Evolutionary conservation across 2,329 filamentous ascomycete species (phyloP), one percentile per base, ranked within the genome.

Genomic region (Pestalotiopsis sp.): DNA sequence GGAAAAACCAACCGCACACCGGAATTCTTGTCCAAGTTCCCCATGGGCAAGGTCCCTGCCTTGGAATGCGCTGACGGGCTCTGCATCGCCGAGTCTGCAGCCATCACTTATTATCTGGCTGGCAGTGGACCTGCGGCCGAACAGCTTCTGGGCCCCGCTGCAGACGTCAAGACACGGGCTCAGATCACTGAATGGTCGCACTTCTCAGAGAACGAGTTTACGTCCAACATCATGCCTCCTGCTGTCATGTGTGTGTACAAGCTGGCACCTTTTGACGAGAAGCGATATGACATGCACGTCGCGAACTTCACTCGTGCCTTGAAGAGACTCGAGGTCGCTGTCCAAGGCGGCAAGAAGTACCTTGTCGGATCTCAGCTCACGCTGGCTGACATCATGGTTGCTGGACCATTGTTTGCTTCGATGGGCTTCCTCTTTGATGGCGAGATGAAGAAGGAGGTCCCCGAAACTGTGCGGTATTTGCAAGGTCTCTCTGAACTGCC

Each of bases 11-110:
- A 85, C 79, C 74, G 75, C 58, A 78, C 77, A n/a, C 77, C 81
- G 3, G 83, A 83, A 4, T 87, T 82, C 78, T 75, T 83, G 14
- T 69, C 81, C 76, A 86, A 87, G 72, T 87, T 86, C 77, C 84
- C 85, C 12, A 74, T 85, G 52, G 85, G 84, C 73, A 87, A 86
- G 73, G 82, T 87, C 9, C 85, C 85, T 11, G 80, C 80, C 57
- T 82, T 87, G 66, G 83, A 84, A 72, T 79, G 78, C 41, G 77
- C 83, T 23, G 83, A 86, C 71, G 85, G 85, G 60, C 81, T 85
- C 73, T 75, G 71, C 71, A 65, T 87, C 36, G 73, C 80, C 69
- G 85, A 87, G 71, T 79, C 80, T 45, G 79, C 80, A 45, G 85
- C 85, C 65, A 87, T 87, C 72, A 77, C 79, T n/a, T 76, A 76